phyloP scores from a whole-genome alignment of 352 stramenopile genomes.

The Plasmopara muralis region DNA sequence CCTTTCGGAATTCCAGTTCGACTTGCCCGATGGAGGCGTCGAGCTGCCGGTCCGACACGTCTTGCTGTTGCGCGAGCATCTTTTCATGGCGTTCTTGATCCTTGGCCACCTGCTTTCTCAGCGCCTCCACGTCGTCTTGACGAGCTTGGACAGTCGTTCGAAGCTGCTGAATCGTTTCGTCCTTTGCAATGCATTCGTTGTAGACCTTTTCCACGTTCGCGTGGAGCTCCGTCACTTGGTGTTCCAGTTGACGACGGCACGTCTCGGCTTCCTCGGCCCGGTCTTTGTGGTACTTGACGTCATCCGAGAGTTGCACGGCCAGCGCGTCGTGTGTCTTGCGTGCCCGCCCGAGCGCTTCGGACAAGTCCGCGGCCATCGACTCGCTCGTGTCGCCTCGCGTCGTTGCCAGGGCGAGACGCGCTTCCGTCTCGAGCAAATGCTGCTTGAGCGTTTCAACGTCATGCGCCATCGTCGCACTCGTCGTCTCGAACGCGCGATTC shows the following conservation, averaged over 20 bases:
- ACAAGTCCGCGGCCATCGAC: constrained; percentile 1
- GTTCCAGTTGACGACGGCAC: constrained; percentile 32
- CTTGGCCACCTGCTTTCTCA: constrained; percentile 43
- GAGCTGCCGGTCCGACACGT: constrained; percentile 48
- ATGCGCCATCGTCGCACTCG: constrained; percentile 8
- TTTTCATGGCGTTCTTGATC: constrained; percentile 44
- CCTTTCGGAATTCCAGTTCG: constrained; percentile 68
- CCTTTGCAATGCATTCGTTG: constrained; percentile 52
- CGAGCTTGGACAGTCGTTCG: constrained; percentile 37
- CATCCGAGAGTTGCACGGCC: constrained; percentile 13
- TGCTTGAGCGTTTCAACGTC: background rate
- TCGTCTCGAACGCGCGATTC: constrained; percentile 16
- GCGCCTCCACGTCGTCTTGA: constrained; percentile 41
- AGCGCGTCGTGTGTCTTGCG: constrained; percentile 15
- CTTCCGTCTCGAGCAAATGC: constrained; percentile 17
- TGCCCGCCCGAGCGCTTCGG: constrained; percentile 14
- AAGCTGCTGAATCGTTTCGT: constrained; percentile 47
- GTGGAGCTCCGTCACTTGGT: constrained; percentile 43
- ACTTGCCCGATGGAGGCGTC: constrained; percentile 49
- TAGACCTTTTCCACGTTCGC: constrained; percentile 33
- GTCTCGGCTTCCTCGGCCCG: constrained; percentile 26
- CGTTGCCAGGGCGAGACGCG: constrained; percentile 9
- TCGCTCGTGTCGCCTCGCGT: constrained; percentile 16
- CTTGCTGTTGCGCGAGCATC: constrained; percentile 50
- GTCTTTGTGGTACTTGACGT: constrained; percentile 30